Percentiles rank a stretch among this genome's conserved stretches.
phyloP scores from a whole-genome alignment of 176 grass and related monocot species.

The Panicum miliaceum region DNA sequence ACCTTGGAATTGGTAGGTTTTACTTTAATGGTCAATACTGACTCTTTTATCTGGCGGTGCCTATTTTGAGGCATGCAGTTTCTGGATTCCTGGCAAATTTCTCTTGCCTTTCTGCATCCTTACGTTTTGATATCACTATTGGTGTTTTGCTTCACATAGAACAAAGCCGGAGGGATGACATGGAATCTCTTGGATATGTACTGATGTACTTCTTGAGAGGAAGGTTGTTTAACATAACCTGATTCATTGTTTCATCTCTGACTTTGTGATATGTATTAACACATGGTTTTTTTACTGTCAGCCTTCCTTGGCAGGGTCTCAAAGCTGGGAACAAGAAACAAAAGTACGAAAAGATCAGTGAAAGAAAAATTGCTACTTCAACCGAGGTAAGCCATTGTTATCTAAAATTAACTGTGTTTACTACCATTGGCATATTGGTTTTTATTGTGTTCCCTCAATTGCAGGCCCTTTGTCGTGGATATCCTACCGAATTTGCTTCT shows the following conservation, averaged over 20 bases:
- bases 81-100: background rate
- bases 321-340: constrained; percentile 98
- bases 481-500: constrained; percentile 83
- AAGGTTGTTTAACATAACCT: constrained; percentile 61
- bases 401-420: background rate
- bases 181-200: constrained; percentile 97
- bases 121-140: constrained; percentile 1
- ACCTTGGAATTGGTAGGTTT: constrained; percentile 82
- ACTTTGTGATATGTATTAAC: background rate
- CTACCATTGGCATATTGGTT: background rate
- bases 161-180: constrained; percentile 96
- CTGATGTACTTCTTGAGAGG: constrained; percentile 95
- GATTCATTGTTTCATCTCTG: background rate
- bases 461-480: constrained; percentile 82
- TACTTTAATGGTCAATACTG: background rate
- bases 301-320: constrained; percentile 89
- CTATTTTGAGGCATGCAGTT: background rate
- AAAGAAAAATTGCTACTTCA: constrained; percentile 88
- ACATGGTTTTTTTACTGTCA: constrained; percentile 35
- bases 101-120: background rate
- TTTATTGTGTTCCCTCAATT: constrained; percentile 14
- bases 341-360: constrained; percentile 89
- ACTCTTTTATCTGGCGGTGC: constrained; percentile 1
- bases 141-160: constrained; percentile 55
- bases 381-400: constrained; percentile 58